Evolutionary conservation across 345 rosid species (phyloP), one percentile per base, ranked within the genome.

Genomic region (Erysimum cheiranthoides): DNA sequence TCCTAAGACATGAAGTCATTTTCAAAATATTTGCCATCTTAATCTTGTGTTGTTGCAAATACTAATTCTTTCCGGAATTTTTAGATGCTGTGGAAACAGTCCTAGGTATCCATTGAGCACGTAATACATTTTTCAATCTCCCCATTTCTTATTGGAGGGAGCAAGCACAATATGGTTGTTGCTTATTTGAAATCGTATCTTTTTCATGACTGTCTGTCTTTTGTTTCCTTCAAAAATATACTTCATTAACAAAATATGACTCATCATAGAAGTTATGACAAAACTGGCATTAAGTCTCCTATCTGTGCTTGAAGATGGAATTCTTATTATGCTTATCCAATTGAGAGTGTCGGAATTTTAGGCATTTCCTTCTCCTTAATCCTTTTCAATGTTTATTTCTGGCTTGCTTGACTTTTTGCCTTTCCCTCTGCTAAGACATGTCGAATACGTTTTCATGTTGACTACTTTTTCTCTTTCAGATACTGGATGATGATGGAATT

Each of bases 401-500:
- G 38, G 13, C 47, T 58, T 46, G 17, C 30, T 74, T 45, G 59
- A 53, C 21, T 39, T 27, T 21, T 65, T 45, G 10, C 39, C 40
- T 65, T 49, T 73, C 7, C 46, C 38, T 68, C 61, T 57, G 58
- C 39, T 58, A 4, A 68, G 45, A 28, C 25, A 54, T 70, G 53
- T 30, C 38, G 47, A 49, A 30, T 21, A 1, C 28, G 34, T 53
- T 69, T 43, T 61, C 64, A 32, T 35, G 34, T 61, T 79, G 9
- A 49, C 34, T 30, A 57, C 13, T 64, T 61, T 25, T 38, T 66
- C 42, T 32, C 76, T 31, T 76, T 4, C 25, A 93, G 98, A 83
- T 85, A 66, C 79, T 92, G 77, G 98, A 91, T 75, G 80, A 87
- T 62, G 98, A 93, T 66, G 98, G 98, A 69, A 68, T 93, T 16